Evolutionary conservation across 768 basidiomycete species (phyloP).

Genomic region (Panellus pusillus): DNA sequence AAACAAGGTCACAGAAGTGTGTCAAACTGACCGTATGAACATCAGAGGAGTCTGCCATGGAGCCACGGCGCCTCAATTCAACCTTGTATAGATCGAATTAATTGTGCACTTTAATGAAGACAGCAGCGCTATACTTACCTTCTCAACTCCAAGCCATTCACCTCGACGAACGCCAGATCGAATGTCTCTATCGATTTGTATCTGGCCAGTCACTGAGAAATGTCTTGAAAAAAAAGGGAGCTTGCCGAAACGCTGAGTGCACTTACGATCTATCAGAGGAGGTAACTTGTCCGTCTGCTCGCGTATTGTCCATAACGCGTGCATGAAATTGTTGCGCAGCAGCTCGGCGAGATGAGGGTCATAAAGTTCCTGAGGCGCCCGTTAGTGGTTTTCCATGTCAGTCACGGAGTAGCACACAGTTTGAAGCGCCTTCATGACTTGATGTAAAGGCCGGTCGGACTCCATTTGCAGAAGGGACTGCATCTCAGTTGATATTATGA

Average conservation of each 20-base stretch:
- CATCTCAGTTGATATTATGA: conserved; percentile 38
- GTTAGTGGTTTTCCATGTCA: too few species aligned
- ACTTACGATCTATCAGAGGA: conserved; percentile 43
- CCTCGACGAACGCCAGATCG: conserved; percentile 37
- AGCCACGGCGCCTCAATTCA: conserved; percentile 38
- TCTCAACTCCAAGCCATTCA: conserved; percentile 42
- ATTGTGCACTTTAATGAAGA: neutral
- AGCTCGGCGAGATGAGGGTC: conserved; percentile 31
- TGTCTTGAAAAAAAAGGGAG: conserved; percentile 17
- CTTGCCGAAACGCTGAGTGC: neutral
- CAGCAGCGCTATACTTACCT: conserved; percentile 23
- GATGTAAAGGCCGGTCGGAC: conserved; percentile 33
- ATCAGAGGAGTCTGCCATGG: conserved; percentile 33
- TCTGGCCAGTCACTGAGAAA: conserved; percentile 39
- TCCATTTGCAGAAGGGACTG: conserved; percentile 31
- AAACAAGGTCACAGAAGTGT: neutral
- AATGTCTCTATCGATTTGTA: conserved; percentile 29
- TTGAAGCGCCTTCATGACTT: conserved; percentile 44
- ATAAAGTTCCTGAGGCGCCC: conserved; percentile 32
- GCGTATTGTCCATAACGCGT: conserved; percentile 41
- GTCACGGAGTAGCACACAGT: conserved; percentile 27
- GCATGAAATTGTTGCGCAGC: conserved; percentile 33
- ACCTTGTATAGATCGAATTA: conserved; percentile 29
- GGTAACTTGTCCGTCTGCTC: conserved; percentile 39
- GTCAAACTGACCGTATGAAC: conserved; percentile 33